Conservation (phyloP, 495 filamentous ascomycete genomes). For the Neurospora sp. region DNA sequence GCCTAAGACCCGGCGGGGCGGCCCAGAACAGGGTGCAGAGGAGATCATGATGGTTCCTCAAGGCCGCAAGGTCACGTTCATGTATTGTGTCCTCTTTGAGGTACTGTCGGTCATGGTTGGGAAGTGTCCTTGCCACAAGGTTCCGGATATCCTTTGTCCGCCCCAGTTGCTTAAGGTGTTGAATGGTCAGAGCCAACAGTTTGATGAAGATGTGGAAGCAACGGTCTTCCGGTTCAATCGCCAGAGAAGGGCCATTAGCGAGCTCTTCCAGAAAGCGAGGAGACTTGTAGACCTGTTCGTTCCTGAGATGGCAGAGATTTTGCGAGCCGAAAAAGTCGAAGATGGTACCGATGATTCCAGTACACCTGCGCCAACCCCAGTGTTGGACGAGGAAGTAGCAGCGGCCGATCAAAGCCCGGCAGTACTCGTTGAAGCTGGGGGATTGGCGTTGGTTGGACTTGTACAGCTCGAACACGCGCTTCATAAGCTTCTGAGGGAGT, state of each 20-base stretch:
- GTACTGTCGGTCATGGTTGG: conserved; percentile 80
- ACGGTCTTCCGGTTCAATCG: conserved; percentile 56
- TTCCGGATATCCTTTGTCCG: conserved; percentile 65
- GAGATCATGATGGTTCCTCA: conserved; percentile 90
- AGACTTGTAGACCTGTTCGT: conserved; percentile 68
- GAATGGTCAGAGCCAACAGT: conserved; percentile 60
- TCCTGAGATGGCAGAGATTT: conserved; percentile 59
- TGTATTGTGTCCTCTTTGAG: conserved; percentile 69
- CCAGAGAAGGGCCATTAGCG: conserved; percentile 47
- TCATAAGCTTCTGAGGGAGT: conserved; percentile 53
- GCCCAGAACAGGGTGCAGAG: conserved; percentile 83
- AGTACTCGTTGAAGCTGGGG: conserved; percentile 70
- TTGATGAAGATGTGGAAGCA: conserved; percentile 94
- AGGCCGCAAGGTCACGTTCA: conserved; percentile 67
- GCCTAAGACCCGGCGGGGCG: conserved; percentile 60
- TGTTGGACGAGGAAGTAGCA: conserved; percentile 67
- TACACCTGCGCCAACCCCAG: conserved; percentile 84
- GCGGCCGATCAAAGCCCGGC: conserved; percentile 58
- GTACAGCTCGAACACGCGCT: conserved; percentile 57
- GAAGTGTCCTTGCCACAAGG: conserved; percentile 67
- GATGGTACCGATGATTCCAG: conserved; percentile 62
- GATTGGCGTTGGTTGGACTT: conserved; percentile 42
- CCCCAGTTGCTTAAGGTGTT: conserved; percentile 45
- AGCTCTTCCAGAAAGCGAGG: conserved; percentile 71
- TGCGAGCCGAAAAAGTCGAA: conserved; percentile 88